These are phyloP conservation scores for Hemileccinum rubropunctum DNA, from an alignment of 768 basidiomycete species.

Conservation along the genomic window DNA sequence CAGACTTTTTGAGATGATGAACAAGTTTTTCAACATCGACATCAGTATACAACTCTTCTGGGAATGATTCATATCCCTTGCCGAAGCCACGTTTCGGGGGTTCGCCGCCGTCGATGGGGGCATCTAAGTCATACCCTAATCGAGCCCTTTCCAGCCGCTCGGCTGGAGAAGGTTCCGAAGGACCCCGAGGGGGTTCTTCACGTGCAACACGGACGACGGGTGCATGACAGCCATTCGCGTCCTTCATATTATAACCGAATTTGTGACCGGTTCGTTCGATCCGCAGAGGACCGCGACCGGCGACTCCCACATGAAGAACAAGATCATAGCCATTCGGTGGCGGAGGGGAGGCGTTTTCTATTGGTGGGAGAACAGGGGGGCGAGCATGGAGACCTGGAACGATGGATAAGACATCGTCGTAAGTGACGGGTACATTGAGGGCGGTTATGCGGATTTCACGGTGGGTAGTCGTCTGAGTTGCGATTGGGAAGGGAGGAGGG, in stretches of 20 bases:
- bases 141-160: constrained; percentile 30
- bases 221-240: constrained; percentile 56
- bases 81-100: constrained; percentile 35
- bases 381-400: constrained; percentile 59
- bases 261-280: constrained; percentile 69
- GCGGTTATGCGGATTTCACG: constrained; percentile 59
- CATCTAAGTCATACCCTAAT: constrained; percentile 28
- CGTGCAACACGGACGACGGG: constrained; percentile 36
- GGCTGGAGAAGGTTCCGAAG: constrained; percentile 22
- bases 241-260: constrained; percentile 66
- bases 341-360: constrained; percentile 37
- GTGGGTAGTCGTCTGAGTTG: constrained; percentile 9
- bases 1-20: constrained; percentile 31
- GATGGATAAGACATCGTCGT: constrained; percentile 51
- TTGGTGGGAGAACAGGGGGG: constrained; percentile 49
- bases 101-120: constrained; percentile 27
- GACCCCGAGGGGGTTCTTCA: constrained; percentile 21
- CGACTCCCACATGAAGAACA: constrained; percentile 69
- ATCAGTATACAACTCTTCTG: constrained; percentile 36
- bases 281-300: constrained; percentile 57
- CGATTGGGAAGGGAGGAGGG: background rate
- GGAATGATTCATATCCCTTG: constrained; percentile 35
- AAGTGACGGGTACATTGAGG: constrained; percentile 56
- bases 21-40: constrained; percentile 38
- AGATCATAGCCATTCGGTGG: constrained; percentile 59